phyloP scores from a whole-genome alignment of 129 eudicot genomes.

The Heracleum sosnowskyi region DNA sequence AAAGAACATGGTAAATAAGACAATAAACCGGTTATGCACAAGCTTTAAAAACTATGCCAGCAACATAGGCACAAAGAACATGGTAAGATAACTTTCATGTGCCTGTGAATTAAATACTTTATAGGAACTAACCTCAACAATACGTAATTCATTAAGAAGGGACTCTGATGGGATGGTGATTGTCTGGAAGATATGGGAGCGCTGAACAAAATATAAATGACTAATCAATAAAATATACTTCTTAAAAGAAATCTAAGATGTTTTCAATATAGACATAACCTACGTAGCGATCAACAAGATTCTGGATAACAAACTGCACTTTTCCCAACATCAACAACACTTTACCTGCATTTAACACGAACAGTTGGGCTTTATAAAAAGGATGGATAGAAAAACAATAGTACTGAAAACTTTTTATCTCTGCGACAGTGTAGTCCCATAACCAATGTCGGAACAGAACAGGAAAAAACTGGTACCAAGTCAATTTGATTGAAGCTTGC shows the following conservation, averaged over 20 bases:
- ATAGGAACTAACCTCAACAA: constrained; percentile 62
- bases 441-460: not conserved
- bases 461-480: not conserved
- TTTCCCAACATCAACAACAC: constrained; percentile 84
- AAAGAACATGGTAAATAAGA: too few relatives aligned
- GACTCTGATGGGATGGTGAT: constrained; percentile 91
- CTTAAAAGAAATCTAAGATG: constrained; percentile 1
- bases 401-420: not conserved
- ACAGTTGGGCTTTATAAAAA: not conserved
- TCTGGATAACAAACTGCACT: constrained; percentile 80
- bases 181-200: constrained; percentile 71
- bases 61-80: not conserved
- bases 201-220: constrained; percentile 43
- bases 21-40: too few relatives aligned
- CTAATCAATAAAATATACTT: constrained; percentile 14
- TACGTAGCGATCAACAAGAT: constrained; percentile 70
- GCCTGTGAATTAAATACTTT: not conserved
- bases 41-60: too few relatives aligned
- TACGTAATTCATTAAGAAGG: constrained; percentile 74
- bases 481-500: not conserved
- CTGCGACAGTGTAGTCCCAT: not conserved
- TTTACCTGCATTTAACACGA: constrained; percentile 47
- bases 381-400: not conserved
- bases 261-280: constrained; percentile 16
- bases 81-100: not conserved